Evolutionary conservation across 2,329 filamentous ascomycete species (phyloP).

Genomic region (Colletotrichum lindemuthianum): DNA sequence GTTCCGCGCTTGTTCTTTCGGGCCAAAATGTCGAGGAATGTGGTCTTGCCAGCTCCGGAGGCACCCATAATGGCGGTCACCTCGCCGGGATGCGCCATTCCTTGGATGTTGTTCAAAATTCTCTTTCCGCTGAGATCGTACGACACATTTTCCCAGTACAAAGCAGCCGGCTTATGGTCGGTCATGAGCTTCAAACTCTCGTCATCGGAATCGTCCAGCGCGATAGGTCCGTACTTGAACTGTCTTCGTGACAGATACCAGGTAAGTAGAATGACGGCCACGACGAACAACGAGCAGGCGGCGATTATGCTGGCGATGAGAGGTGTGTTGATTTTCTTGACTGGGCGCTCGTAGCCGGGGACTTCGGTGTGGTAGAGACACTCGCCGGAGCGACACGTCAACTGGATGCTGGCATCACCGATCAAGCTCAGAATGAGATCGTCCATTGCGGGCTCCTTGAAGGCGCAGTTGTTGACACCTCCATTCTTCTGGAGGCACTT

Average conservation of each 20-base stretch:
- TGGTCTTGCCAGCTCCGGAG: slow-evolving; percentile 96
- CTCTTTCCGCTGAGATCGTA: slow-evolving; percentile 89
- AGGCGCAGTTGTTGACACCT: slow-evolving; percentile 74
- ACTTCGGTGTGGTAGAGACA: slow-evolving; percentile 94
- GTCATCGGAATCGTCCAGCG: slow-evolving; percentile 89
- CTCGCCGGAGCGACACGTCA: slow-evolving; percentile 87
- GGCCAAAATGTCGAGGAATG: slow-evolving; percentile 94
- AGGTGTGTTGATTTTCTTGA: slow-evolving; percentile 97
- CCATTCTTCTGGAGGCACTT: slow-evolving; percentile 75
- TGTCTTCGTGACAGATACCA: slow-evolving; percentile 90
- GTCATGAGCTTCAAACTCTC: slow-evolving; percentile 85
- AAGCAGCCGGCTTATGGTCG: slow-evolving; percentile 88
- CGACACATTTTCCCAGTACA: slow-evolving; percentile 88
- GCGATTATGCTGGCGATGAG: slow-evolving; percentile 95
- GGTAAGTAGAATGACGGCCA: slow-evolving; percentile 82
- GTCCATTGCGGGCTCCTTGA: slow-evolving; percentile 93
- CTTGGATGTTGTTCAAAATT: slow-evolving; percentile 83
- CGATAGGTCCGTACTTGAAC: slow-evolving; percentile 76
- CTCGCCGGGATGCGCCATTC: slow-evolving; percentile 93
- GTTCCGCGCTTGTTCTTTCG: slow-evolving; percentile 94
- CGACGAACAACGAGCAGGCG: slow-evolving; percentile 84
- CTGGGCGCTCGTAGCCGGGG: slow-evolving; percentile 86
- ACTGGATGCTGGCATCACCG: slow-evolving; percentile 87
- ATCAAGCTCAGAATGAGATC: slow-evolving; percentile 88
- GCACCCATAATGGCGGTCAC: slow-evolving; percentile 98